phyloP scores from a whole-genome alignment of 345 rosid species.

The Kandelia obovata region DNA sequence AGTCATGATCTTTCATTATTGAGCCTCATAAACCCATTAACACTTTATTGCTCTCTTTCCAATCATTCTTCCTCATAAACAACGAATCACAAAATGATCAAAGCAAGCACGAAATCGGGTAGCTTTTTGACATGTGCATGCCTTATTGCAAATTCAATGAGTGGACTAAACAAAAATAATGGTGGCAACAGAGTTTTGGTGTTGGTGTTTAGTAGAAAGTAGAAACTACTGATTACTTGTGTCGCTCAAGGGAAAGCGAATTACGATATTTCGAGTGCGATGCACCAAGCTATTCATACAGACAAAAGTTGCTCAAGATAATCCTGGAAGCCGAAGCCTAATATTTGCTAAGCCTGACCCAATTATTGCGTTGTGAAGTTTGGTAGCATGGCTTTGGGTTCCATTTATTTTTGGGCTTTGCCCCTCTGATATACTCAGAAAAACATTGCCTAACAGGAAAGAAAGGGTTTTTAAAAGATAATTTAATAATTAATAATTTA shows the following conservation, averaged over 20 bases:
- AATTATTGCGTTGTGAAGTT: too few relatives aligned
- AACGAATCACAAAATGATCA: conserved; percentile 12
- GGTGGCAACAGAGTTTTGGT: too few relatives aligned
- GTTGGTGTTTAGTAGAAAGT: neutral
- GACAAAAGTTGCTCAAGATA: neutral
- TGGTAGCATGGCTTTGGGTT: too few relatives aligned
- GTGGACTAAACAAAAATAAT: neutral
- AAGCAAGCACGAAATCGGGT: conserved; percentile 14
- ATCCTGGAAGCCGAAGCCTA: too few relatives aligned
- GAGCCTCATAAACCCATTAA: conserved; percentile 2
- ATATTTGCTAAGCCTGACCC: too few relatives aligned
- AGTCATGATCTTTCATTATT: conserved; percentile 22
- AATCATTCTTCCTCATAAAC: conserved; percentile 11
- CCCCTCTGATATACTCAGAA: too few relatives aligned
- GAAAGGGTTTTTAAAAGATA: too few relatives aligned
- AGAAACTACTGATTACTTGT: neutral
- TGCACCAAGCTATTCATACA: neutral
- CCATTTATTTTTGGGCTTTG: too few relatives aligned
- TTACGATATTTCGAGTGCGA: neutral
- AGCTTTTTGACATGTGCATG: conserved; percentile 22
- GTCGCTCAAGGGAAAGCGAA: neutral
- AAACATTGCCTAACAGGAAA: too few relatives aligned
- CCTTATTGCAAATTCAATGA: conserved; percentile 12
- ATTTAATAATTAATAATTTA: too few relatives aligned
- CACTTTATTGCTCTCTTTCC: neutral